Evolutionary conservation across 106 monocot species (phyloP).

Genomic region (Iris macrosiphon): DNA sequence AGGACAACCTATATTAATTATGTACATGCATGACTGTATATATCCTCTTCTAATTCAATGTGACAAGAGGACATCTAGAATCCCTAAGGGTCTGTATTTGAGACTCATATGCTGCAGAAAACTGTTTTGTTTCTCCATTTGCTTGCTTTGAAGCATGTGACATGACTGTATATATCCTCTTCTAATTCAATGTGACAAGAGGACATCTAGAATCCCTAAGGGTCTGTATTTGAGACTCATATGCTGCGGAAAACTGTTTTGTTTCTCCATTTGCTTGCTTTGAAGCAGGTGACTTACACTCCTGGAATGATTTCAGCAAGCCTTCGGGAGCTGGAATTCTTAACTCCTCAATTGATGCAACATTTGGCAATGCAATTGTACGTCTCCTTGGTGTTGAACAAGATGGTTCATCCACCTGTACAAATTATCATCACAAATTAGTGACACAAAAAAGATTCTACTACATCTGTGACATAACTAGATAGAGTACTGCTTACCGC

Average conservation of each 20-base stretch:
- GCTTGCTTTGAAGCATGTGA: slow-evolving; percentile 21
- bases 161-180: too few species aligned
- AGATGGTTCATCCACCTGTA: slow-evolving; percentile 70
- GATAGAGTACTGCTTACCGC: slow-evolving; percentile 30
- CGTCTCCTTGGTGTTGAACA: slow-evolving; percentile 71
- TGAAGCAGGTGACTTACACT: slow-evolving; percentile 23
- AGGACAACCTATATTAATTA: too few species aligned
- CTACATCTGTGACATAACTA: neutral
- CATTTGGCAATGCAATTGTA: slow-evolving; percentile 44
- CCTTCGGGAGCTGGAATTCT: slow-evolving; percentile 74
- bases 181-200: slow-evolving; percentile 22
- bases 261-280: slow-evolving; percentile 42
- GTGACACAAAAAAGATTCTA: neutral
- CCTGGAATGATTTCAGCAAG: slow-evolving; percentile 63
- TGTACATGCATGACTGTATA: too few species aligned
- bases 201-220: slow-evolving; percentile 48
- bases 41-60: slow-evolving; percentile 6
- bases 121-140: slow-evolving; percentile 48
- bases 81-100: slow-evolving; percentile 31
- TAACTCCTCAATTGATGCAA: slow-evolving; percentile 55
- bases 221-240: slow-evolving; percentile 31
- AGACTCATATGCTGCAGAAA: slow-evolving; percentile 29
- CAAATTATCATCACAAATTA: neutral
- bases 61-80: slow-evolving; percentile 43
- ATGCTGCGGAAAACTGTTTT: slow-evolving; percentile 29